phyloP scores from a whole-genome alignment of 176 grass and related monocot genomes.

The Oryza rufipogon region DNA sequence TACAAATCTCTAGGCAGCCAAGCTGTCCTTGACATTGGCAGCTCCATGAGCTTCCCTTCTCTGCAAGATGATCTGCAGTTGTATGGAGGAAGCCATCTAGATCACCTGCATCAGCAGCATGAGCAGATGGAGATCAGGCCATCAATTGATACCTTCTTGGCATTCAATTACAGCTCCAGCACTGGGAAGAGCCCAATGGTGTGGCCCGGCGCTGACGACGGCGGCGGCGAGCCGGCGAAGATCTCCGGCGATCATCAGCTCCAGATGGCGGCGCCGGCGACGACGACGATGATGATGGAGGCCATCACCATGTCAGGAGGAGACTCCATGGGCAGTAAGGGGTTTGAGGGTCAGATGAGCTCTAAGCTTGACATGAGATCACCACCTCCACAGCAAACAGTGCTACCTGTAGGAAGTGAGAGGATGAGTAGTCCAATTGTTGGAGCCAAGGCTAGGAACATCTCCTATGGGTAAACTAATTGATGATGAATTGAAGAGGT shows the following conservation, averaged over 20 bases:
- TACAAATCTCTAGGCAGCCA: constrained; percentile 69
- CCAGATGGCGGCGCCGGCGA: constrained; percentile 41
- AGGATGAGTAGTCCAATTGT: constrained; percentile 56
- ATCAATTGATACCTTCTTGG: constrained; percentile 61
- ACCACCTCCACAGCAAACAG: constrained; percentile 61
- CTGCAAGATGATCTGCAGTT: constrained; percentile 78
- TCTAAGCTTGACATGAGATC: constrained; percentile 67
- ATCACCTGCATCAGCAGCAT: constrained; percentile 45
- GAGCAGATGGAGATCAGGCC: constrained; percentile 62
- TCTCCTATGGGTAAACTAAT: constrained; percentile 67
- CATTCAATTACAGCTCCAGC: constrained; percentile 40
- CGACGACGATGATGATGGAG: constrained; percentile 43
- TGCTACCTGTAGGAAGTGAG: constrained; percentile 54
- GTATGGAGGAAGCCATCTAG: constrained; percentile 65
- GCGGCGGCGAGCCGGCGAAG: constrained; percentile 58
- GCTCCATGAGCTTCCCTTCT: constrained; percentile 65
- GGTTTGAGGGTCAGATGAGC: constrained; percentile 40
- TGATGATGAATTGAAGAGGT: neutral
- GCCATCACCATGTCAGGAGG: constrained; percentile 58
- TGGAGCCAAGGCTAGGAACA: constrained; percentile 51
- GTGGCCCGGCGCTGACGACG: constrained; percentile 48
- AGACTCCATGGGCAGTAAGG: constrained; percentile 63
- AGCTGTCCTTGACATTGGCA: constrained; percentile 44
- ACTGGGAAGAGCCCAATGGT: constrained; percentile 68
- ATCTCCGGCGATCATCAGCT: constrained; percentile 48